Evolutionary conservation across 495 filamentous ascomycete species (phyloP).

Genomic region (Opeltia flavorubescens): DNA sequence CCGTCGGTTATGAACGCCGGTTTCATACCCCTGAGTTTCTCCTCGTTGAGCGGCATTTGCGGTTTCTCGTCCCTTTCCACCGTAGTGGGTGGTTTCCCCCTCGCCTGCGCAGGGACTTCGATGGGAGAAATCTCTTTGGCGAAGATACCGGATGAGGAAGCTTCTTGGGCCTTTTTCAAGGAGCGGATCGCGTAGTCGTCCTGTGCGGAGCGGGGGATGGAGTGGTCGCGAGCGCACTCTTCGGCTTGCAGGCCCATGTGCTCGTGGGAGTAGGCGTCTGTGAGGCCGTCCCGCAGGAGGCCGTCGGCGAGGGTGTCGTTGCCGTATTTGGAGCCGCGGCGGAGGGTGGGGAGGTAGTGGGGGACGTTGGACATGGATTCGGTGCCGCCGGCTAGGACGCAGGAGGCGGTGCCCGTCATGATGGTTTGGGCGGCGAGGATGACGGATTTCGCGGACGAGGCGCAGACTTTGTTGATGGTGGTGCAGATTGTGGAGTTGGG

Average conservation of each 20-base stretch:
- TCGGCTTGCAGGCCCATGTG: conserved; percentile 91
- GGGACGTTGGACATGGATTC: conserved; percentile 97
- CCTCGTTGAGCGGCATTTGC: conserved; percentile 75
- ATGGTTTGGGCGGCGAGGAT: conserved; percentile 93
- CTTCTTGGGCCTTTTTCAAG: conserved; percentile 82
- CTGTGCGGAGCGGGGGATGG: conserved; percentile 64
- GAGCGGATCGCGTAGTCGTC: conserved; percentile 87
- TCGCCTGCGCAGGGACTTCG: conserved; percentile 61
- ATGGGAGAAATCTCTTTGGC: conserved; percentile 78
- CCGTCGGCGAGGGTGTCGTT: conserved; percentile 77
- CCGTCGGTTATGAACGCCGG: conserved; percentile 71
- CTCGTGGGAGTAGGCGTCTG: conserved; percentile 79
- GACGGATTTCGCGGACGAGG: conserved; percentile 83
- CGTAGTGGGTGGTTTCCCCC: conserved; percentile 73
- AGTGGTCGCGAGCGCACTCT: conserved; percentile 78
- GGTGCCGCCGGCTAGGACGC: conserved; percentile 82
- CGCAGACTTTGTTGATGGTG: conserved; percentile 97
- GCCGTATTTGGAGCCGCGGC: conserved; percentile 80
- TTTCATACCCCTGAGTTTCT: conserved; percentile 73
- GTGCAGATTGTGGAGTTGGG: conserved; percentile 66
- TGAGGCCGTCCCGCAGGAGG: conserved; percentile 81
- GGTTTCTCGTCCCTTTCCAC: conserved; percentile 87
- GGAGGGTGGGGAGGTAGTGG: conserved; percentile 81
- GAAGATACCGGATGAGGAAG: conserved; percentile 65
- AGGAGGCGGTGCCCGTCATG: conserved; percentile 79